These are phyloP conservation scores for Crepidotus variabilis DNA, from an alignment of 768 basidiomycete genomes.

Conservation along the genomic window DNA sequence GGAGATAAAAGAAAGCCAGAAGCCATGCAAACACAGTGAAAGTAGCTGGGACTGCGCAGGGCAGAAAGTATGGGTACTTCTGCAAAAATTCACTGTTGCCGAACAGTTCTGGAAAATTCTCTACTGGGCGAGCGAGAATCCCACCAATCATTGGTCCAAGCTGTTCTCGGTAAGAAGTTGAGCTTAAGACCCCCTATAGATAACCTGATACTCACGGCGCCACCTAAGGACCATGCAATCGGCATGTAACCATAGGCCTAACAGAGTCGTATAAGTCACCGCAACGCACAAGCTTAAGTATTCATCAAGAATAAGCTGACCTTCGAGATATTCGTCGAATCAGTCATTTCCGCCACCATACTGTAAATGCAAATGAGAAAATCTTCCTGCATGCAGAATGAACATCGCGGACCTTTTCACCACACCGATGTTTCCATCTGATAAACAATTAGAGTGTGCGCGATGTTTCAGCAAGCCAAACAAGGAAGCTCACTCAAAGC, in stretches of 20 bases:
- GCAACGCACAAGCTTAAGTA: neutral
- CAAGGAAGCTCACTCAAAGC: conserved; percentile 50
- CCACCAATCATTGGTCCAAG: conserved; percentile 60
- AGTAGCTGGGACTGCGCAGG: conserved; percentile 65
- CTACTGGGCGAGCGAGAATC: conserved; percentile 47
- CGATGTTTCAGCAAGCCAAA: neutral
- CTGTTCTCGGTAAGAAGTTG: conserved; percentile 13
- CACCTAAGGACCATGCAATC: conserved; percentile 39
- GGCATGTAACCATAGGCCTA: conserved; percentile 68
- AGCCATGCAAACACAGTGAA: conserved; percentile 53
- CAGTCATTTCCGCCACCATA: conserved; percentile 72
- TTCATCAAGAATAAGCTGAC: conserved; percentile 23
- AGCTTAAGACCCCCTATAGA: neutral
- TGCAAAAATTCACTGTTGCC: conserved; percentile 42
- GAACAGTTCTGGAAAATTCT: conserved; percentile 49
- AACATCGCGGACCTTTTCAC: conserved; percentile 44
- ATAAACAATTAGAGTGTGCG: neutral
- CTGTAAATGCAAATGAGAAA: conserved; percentile 27
- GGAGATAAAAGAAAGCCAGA: conserved; percentile 47
- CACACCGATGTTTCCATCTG: conserved; percentile 62
- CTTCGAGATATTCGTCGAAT: conserved; percentile 62
- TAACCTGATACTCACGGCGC: conserved; percentile 26
- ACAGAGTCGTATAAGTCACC: neutral
- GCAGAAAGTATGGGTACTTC: conserved; percentile 63
- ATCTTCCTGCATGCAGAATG: neutral